phyloP scores from a whole-genome alignment of 169 alveolate species.

The Theileria orientalis region DNA sequence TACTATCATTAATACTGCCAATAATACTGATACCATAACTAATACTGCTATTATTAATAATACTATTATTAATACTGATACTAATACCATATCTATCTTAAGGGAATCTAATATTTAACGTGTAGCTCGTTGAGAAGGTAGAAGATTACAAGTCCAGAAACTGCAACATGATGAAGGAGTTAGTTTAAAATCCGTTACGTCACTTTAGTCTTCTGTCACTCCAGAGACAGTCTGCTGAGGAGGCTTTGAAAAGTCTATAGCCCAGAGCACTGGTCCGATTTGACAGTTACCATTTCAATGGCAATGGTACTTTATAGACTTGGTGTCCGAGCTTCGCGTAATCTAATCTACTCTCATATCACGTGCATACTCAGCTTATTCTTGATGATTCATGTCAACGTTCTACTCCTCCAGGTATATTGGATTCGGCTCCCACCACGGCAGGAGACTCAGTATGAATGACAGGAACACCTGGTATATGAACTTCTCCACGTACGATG shows the following conservation, averaged over 20 bases:
- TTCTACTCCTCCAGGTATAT: conserved; percentile 64
- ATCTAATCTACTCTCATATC: too few species aligned
- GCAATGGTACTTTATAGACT: too few species aligned
- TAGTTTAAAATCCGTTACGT: not conserved
- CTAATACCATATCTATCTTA: too few species aligned
- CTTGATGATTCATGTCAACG: too few species aligned
- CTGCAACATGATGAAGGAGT: conserved; percentile 26
- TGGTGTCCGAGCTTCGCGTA: too few species aligned
- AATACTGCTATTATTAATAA: too few species aligned
- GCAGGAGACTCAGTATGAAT: conserved; percentile 70
- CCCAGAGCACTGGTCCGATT: too few species aligned
- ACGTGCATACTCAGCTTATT: too few species aligned
- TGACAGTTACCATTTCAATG: too few species aligned
- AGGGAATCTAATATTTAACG: not conserved
- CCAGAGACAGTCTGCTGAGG: conserved; percentile 12
- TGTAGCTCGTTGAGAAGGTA: not conserved
- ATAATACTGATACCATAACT: too few species aligned
- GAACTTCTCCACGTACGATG: conserved; percentile 58
- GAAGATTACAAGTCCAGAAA: conserved; percentile 24
- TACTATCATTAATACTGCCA: too few species aligned
- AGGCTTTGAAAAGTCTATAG: not conserved
- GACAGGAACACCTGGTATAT: conserved; percentile 70
- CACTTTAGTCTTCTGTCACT: conserved; percentile 26
- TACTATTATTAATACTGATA: too few species aligned
- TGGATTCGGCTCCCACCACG: conserved; percentile 82